Evolutionary conservation across 2,329 filamentous ascomycete species (phyloP).

Genomic region (Colletotrichum viniferum): DNA sequence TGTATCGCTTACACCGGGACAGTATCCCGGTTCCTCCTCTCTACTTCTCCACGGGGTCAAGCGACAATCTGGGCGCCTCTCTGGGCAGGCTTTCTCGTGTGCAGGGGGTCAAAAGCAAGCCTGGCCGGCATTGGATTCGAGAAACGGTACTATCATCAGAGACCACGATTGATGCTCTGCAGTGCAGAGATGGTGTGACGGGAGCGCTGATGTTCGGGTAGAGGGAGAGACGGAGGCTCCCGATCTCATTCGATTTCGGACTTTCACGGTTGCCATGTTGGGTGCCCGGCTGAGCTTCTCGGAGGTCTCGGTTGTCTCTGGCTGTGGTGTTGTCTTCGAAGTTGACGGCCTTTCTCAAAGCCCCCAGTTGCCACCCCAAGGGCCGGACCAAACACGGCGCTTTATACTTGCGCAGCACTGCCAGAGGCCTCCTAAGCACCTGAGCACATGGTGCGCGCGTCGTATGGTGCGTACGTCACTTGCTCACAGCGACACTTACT

Average conservation of each 20-base stretch:
- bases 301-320: neutral
- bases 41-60: neutral
- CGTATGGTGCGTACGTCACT: constrained; percentile 15
- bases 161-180: neutral
- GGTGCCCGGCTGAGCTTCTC: neutral
- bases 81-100: constrained; percentile 10
- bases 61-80: neutral
- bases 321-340: neutral
- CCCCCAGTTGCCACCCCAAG: neutral
- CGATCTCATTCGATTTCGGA: constrained; percentile 1
- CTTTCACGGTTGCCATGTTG: neutral
- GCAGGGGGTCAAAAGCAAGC: neutral
- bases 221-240: neutral
- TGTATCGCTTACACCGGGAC: constrained; percentile 7
- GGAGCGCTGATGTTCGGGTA: neutral
- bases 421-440: constrained; percentile 15
- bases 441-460: neutral
- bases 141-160: neutral
- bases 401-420: constrained; percentile 12
- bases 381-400: constrained; percentile 13
- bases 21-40: constrained; percentile 1
- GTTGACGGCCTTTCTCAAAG: neutral
- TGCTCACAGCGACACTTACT: neutral
- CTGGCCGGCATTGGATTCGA: neutral
- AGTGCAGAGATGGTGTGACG: constrained; percentile 6